These are phyloP conservation scores for Wickerhamomyces hampshirensis DNA, from an alignment of 805 yeast species.

Conservation along the genomic window DNA sequence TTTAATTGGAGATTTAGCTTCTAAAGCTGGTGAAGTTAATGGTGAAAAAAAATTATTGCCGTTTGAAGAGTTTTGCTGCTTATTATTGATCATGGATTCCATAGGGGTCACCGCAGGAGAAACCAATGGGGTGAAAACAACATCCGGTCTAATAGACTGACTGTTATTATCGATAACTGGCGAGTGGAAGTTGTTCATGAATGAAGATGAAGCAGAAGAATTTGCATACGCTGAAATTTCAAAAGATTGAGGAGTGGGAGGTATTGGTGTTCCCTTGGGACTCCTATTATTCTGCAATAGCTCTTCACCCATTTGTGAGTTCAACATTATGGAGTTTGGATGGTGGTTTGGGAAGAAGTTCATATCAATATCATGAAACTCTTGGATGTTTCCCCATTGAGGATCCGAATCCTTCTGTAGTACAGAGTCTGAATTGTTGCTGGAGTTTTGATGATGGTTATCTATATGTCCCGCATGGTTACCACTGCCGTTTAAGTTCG, in stretches of 20 bases:
- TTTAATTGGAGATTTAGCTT: slow-evolving; percentile 33
- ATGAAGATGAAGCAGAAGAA: slow-evolving; percentile 4
- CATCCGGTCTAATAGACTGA: slow-evolving; percentile 44
- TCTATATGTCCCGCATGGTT: no score
- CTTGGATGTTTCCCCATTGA: slow-evolving; percentile 7
- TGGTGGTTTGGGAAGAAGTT: neutral
- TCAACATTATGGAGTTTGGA: slow-evolving; percentile 1
- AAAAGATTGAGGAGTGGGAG: slow-evolving; percentile 23
- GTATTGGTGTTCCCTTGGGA: slow-evolving; percentile 4
- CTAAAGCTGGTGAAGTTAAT: slow-evolving; percentile 65
- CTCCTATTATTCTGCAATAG: neutral
- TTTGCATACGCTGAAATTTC: slow-evolving; percentile 12
- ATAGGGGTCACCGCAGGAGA: slow-evolving; percentile 73
- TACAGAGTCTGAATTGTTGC: neutral
- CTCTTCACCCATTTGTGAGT: neutral
- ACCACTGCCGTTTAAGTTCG: no score
- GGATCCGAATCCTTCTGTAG: slow-evolving; percentile 1
- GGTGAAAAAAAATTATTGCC: slow-evolving; percentile 34
- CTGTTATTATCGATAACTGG: slow-evolving; percentile 12
- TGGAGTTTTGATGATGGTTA: slow-evolving; percentile 2
- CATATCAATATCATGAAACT: slow-evolving; percentile 9
- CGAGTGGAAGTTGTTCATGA: slow-evolving; percentile 14
- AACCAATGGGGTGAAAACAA: slow-evolving; percentile 68
- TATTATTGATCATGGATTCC: slow-evolving; percentile 27
- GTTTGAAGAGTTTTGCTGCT: slow-evolving; percentile 4